Conservation (phyloP, 2,329 filamentous ascomycete genomes). For the Chaetomiaceae sp. region DNA sequence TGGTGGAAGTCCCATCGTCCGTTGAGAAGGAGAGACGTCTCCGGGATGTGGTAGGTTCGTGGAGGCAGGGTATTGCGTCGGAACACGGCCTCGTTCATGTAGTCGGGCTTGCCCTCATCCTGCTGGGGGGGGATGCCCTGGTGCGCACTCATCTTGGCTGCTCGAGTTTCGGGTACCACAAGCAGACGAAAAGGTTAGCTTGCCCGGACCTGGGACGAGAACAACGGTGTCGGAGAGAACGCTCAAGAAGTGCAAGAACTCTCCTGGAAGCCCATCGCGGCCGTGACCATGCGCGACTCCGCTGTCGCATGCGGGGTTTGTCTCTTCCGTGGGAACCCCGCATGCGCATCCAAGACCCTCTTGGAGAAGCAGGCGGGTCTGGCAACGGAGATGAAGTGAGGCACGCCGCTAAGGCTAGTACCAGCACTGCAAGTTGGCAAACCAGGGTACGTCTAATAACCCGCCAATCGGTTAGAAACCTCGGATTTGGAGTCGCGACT, state of each 20-base stretch:
- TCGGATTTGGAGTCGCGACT: neutral
- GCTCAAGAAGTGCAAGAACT: no score
- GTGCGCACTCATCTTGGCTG: neutral
- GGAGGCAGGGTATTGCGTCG: slow-evolving; percentile 47
- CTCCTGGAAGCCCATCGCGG: no score
- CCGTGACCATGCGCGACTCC: neutral
- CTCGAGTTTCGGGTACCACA: no score
- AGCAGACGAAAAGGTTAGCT: no score
- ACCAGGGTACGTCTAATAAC: neutral
- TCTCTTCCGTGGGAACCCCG: neutral
- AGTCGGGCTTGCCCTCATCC: slow-evolving; percentile 38
- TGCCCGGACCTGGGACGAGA: no score
- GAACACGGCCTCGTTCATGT: slow-evolving; percentile 45
- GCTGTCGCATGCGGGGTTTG: neutral
- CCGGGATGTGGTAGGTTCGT: slow-evolving; percentile 47
- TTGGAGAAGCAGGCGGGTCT: neutral
- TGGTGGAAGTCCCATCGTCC: slow-evolving; percentile 53
- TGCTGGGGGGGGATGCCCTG: slow-evolving; percentile 31
- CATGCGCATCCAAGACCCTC: neutral
- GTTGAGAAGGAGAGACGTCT: slow-evolving; percentile 45
- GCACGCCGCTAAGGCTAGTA: neutral
- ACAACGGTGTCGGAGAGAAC: no score
- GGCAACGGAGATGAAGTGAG: neutral
- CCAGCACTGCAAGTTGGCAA: neutral
- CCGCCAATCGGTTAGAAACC: slow-evolving; percentile 10